phyloP scores from a whole-genome alignment of 257 asterid species.

The Thymus mandschuricus region DNA sequence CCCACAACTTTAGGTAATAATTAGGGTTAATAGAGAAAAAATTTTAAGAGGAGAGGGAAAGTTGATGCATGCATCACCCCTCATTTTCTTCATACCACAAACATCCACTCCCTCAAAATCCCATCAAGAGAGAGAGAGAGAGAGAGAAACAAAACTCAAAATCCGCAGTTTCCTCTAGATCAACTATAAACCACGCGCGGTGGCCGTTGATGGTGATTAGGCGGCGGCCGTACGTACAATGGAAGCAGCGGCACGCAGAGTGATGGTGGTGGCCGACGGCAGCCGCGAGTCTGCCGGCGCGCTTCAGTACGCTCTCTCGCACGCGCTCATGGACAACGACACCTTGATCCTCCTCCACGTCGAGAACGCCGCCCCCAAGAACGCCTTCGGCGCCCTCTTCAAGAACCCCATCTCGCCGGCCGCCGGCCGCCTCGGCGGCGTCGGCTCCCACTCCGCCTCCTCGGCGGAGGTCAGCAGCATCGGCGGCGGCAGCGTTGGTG shows the following conservation, averaged over 20 bases:
- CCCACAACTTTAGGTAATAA: slow-evolving; percentile 35
- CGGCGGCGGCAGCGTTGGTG: slow-evolving; percentile 2
- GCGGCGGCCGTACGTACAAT: slow-evolving; percentile 37
- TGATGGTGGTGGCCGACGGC: slow-evolving; percentile 80
- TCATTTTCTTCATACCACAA: slow-evolving; percentile 10
- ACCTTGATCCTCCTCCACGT: slow-evolving; percentile 58
- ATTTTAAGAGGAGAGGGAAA: neutral
- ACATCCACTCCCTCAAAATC: slow-evolving; percentile 20
- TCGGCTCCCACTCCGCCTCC: slow-evolving; percentile 21
- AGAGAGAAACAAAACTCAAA: neutral
- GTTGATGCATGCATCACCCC: neutral
- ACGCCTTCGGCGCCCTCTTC: slow-evolving; percentile 52
- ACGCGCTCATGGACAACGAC: slow-evolving; percentile 61
- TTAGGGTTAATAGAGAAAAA: slow-evolving; percentile 9
- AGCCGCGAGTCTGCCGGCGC: slow-evolving; percentile 75
- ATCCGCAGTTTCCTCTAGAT: slow-evolving; percentile 27
- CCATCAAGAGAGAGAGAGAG: too few relatives aligned
- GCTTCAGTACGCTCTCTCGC: slow-evolving; percentile 66
- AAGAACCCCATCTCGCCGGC: slow-evolving; percentile 36
- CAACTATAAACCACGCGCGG: neutral
- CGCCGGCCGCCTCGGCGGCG: slow-evolving; percentile 21
- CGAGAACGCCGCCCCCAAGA: slow-evolving; percentile 55
- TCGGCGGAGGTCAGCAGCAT: slow-evolving; percentile 17
- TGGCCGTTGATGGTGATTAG: slow-evolving; percentile 40
- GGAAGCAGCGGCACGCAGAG: slow-evolving; percentile 53